phyloP scores from a whole-genome alignment of 352 stramenopile genomes.

The Pythium dissotocum region DNA sequence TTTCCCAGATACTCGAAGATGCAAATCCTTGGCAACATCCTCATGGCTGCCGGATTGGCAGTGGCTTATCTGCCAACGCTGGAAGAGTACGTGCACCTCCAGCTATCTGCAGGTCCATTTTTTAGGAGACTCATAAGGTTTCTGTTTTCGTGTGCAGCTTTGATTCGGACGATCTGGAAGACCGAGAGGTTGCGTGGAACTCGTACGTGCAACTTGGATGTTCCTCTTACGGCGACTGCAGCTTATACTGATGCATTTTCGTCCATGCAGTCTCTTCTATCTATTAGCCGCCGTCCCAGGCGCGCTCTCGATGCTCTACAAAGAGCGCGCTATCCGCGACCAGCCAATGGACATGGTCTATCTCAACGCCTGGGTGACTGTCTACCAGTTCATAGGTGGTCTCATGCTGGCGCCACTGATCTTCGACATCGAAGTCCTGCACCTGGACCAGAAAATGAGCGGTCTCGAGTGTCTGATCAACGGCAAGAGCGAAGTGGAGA shows the following conservation, averaged over 20 bases:
- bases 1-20: conserved; percentile 62
- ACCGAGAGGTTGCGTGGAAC: conserved; percentile 81
- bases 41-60: conserved; percentile 68
- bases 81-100: conserved; percentile 54
- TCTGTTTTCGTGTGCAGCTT: conserved; percentile 38
- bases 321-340: conserved; percentile 76
- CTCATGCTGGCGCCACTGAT: conserved; percentile 78
- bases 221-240: neutral
- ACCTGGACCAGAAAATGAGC: conserved; percentile 81
- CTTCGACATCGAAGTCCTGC: conserved; percentile 69
- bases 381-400: conserved; percentile 86
- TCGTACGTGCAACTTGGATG: conserved; percentile 35
- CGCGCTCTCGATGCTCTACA: conserved; percentile 86
- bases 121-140: neutral
- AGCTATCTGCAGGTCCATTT: neutral
- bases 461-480: conserved; percentile 81
- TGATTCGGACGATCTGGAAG: conserved; percentile 58
- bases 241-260: neutral
- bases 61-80: conserved; percentile 76
- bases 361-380: conserved; percentile 83
- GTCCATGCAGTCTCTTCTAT: conserved; percentile 52
- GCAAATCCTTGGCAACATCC: conserved; percentile 70
- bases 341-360: conserved; percentile 89
- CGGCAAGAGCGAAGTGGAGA: conserved; percentile 60
- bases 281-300: conserved; percentile 74